Percentiles rank a stretch among this genome's conserved stretches.
These are phyloP conservation scores for Canavalia gladiata DNA, from an alignment of 306 rosid species.

Conservation along the genomic window DNA sequence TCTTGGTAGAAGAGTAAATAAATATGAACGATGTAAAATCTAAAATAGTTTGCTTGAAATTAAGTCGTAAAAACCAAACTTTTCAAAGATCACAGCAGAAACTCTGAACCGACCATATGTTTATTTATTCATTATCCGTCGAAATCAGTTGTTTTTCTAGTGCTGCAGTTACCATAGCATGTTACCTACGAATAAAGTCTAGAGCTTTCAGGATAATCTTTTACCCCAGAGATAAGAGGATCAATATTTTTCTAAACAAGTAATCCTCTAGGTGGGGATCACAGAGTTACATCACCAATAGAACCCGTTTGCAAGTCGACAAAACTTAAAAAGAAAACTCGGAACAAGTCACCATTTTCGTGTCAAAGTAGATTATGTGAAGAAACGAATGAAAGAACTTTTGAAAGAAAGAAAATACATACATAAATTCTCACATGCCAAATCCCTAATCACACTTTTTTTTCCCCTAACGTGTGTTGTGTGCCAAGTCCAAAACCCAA, in stretches of 20 bases:
- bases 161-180: neutral
- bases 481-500: neutral
- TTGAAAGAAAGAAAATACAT: neutral
- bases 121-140: no score
- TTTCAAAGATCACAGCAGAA: no score
- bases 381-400: slow-evolving; percentile 2
- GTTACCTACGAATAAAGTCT: neutral
- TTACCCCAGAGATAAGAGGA: neutral
- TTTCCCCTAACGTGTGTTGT: slow-evolving; percentile 11
- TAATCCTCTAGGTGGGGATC: slow-evolving; percentile 21
- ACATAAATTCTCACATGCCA: neutral
- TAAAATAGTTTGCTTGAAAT: no score
- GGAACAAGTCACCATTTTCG: slow-evolving; percentile 49
- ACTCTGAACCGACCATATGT: no score
- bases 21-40: no score
- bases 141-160: neutral
- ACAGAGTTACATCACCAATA: slow-evolving; percentile 42
- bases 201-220: neutral
- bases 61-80: no score
- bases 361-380: slow-evolving; percentile 41
- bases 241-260: neutral
- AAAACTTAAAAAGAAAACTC: slow-evolving; percentile 37
- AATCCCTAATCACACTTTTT: neutral
- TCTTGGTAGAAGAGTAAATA: no score
- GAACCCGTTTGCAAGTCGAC: slow-evolving; percentile 30